Evolutionary conservation across 2,329 filamentous ascomycete genomes (phyloP).

Genomic region (Madurella mycetomatis): DNA sequence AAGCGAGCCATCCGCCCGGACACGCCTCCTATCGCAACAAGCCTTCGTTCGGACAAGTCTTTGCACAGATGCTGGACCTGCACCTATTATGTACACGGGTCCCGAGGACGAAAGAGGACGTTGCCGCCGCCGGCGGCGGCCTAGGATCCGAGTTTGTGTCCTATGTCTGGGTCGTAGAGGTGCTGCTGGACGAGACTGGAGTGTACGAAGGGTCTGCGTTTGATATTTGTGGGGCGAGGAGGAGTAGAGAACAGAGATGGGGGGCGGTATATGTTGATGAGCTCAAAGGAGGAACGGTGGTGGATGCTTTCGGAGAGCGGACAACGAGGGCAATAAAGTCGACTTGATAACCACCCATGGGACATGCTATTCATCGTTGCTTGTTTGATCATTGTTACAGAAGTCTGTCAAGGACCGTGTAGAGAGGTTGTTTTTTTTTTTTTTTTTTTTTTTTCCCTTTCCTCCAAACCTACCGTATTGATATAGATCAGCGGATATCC

Average conservation of each 20-base stretch:
- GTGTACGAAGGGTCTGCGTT: conserved; percentile 29
- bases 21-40: conserved; percentile 33
- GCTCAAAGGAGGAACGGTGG: conserved; percentile 34
- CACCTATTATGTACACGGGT: conserved; percentile 49
- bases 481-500: background rate
- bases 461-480: background rate
- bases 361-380: background rate
- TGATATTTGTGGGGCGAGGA: conserved; percentile 27
- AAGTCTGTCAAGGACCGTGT: conserved; percentile 2
- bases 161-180: conserved; percentile 45
- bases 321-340: background rate
- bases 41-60: conserved; percentile 51
- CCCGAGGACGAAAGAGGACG: conserved; percentile 39
- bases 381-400: background rate
- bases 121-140: conserved; percentile 14
- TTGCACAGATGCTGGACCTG: conserved; percentile 50
- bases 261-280: conserved; percentile 41
- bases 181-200: conserved; percentile 48
- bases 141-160: conserved; percentile 22
- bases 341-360: background rate
- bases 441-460: background rate
- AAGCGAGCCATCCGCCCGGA: background rate
- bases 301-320: conserved; percentile 33
- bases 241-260: conserved; percentile 52
- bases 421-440: background rate